Base-by-base conservation (phyloP, 2,329 filamentous ascomycete genomes). In the Stagonosporopsis vannaccii region DNA sequence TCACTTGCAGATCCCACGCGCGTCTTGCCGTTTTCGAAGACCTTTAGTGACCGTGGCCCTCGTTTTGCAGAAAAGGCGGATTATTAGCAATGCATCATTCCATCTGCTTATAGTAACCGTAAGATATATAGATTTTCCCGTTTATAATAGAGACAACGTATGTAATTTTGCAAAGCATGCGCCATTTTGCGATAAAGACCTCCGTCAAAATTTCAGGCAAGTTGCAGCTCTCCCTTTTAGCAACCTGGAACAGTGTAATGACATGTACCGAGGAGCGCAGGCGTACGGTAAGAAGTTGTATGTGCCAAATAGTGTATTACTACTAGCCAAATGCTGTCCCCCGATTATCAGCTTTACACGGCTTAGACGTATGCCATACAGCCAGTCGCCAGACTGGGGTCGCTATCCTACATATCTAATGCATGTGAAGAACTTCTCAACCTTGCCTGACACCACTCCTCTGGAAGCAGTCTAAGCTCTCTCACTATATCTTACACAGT, bases 1-100 rank as follows among this genome's bases (percentile, higher is more conserved):
- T 61, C 51, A 49, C 51, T 51, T 57, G 54, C 49, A 58, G 54
- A 58, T 54, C 50, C 40, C 44, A 51, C 52, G 44, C 37, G 50
- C 47, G 47, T 45, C 32, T 44, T 37, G 48, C 50, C 23, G 20
- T 32, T 50, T 47, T 3, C n/a, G 43, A 54, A 39, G 23, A 54
- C 23, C 51, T 33, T 53, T 9, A 13, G 42, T 25, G 25, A 43
- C 23, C 28, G 36, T 28, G 19, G 9, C 6, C 15, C n/a, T n/a
- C n/a, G n/a, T n/a, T n/a, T n/a, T n/a, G n/a, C n/a, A n/a, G n/a
- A n/a, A n/a, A n/a, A n/a, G n/a, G n/a, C n/a, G n/a, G n/a, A n/a
- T n/a, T n/a, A n/a, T n/a, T n/a, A n/a, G n/a, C n/a, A n/a, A n/a
- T n/a, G n/a, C n/a, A n/a, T n/a, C n/a, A n/a, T n/a, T n/a, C n/a